Conservation (phyloP, 148 eudicot species). For the Rhododendron henanense region DNA sequence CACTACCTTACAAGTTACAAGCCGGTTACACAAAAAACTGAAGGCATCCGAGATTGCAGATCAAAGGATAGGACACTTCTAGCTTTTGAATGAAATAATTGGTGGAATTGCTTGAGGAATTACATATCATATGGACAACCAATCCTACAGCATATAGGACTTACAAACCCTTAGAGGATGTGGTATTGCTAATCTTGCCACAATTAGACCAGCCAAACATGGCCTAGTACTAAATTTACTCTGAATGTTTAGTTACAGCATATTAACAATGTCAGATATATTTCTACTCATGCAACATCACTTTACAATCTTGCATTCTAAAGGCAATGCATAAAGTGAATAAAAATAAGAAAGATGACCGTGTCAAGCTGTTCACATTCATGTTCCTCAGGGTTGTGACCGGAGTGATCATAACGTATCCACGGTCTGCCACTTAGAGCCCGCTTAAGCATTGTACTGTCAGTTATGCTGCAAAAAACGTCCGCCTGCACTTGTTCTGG, state of each 20-base stretch:
- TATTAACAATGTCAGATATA: neutral
- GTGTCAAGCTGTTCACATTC: conserved; percentile 32
- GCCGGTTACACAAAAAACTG: too few relatives aligned
- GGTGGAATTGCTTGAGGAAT: neutral
- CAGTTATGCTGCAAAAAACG: conserved; percentile 22
- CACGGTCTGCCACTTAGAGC: conserved; percentile 50
- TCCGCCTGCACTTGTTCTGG: conserved; percentile 28
- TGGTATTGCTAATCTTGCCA: neutral
- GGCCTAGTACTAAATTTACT: neutral
- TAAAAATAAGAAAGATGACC: conserved; percentile 35
- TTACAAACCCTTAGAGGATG: neutral
- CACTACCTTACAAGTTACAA: too few relatives aligned
- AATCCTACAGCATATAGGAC: neutral
- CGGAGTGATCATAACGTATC: conserved; percentile 40
- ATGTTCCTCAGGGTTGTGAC: conserved; percentile 23
- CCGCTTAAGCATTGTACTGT: conserved; percentile 27
- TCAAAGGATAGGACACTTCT: neutral
- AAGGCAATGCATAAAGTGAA: conserved; percentile 12
- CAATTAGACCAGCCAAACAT: neutral
- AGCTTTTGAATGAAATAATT: neutral
- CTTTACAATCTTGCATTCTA: neutral
- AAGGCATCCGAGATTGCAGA: neutral
- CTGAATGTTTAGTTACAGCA: neutral
- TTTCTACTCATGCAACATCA: neutral
- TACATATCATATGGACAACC: neutral